Evolutionary conservation across 2,329 filamentous ascomycete genomes (phyloP), one percentile per base, ranked within the genome.

Genomic region (Cryoendolithus antarcticus): DNA sequence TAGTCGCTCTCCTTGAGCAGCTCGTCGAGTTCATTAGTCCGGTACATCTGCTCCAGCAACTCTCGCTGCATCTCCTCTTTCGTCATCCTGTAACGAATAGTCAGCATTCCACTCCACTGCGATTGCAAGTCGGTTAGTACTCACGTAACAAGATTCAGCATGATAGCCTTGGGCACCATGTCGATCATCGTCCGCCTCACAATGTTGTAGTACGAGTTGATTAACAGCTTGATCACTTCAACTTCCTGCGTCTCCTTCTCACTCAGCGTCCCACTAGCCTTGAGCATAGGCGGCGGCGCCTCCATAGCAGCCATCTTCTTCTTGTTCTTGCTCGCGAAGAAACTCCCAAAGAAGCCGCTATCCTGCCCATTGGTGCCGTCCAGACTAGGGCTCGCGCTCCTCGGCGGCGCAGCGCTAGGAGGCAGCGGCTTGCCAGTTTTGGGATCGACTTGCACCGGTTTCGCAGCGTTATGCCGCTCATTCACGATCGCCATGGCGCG

Each of bases 251-350:
- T 80, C 62, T 98, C 91, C 45, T 91, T 86, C 66, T 98, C 91
- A 4, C 84, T 93, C 30, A 98, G 70, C 19, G 81, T 93, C 32
- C 91, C 89, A 3, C 86, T 93, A 28, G 91, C 91, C 70, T 95
- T 98, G 42, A 98, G 76, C 32, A 78, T 89, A 24, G 91, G 77
- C 46, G 91, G 91, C 30, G 91, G 91, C 9, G 91, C 72, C 61
- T 98, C 91, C 91, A 98, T 98, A 35, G 89, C 88, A n/a, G 91
- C 91, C 67, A 93, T 93, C 80, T 95, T 96, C 76, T 98, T 98
- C 79, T 96, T 98, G 70, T 96, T 98, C 76, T 96, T 98, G 58
- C 85, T 88, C 8, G 91, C 86, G 59, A 95, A 98, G 75, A 98
- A 98, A 56, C 85, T 93, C 51, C 91, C 91, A 54, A 98, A 98